Percentiles rank a stretch among this genome's conserved stretches.
These are phyloP conservation scores for Austropuccinia psidii DNA, from an alignment of 1,284 basidiomycete genomes.

Conservation along the genomic window DNA sequence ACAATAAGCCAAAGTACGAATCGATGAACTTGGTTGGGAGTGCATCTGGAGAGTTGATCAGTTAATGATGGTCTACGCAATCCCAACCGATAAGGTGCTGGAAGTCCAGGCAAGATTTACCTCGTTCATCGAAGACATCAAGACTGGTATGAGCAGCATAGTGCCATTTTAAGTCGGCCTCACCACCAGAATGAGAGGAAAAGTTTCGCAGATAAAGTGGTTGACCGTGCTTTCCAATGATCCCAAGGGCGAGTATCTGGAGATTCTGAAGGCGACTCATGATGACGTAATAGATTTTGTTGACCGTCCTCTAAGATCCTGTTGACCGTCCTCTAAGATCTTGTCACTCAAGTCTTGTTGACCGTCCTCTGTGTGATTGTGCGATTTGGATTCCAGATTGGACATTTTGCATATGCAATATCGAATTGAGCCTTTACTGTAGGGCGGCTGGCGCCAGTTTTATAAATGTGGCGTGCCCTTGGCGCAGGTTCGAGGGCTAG, in stretches of 20 bases:
- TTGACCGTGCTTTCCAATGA: constrained; percentile 25
- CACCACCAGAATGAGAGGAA: constrained; percentile 4
- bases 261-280: too few relatives aligned
- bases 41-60: not conserved
- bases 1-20: constrained; percentile 35
- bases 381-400: too few relatives aligned
- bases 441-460: too few relatives aligned
- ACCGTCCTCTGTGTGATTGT: too few relatives aligned
- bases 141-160: constrained; percentile 34
- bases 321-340: too few relatives aligned
- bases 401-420: too few relatives aligned
- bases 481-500: too few relatives aligned
- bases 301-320: too few relatives aligned
- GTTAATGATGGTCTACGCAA: not conserved
- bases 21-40: constrained; percentile 23
- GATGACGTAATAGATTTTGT: too few relatives aligned
- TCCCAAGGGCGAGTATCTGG: constrained; percentile 21
- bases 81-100: not conserved
- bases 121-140: constrained; percentile 35
- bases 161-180: constrained; percentile 33
- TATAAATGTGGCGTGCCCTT: too few relatives aligned
- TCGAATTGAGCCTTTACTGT: too few relatives aligned
- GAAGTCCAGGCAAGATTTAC: not conserved
- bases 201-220: constrained; percentile 26
- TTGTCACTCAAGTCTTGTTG: too few relatives aligned